Percentiles rank a stretch among this genome's conserved stretches.
phyloP scores from a whole-genome alignment of 2,329 filamentous ascomycete species.

The Herpotrichia juniperi region DNA sequence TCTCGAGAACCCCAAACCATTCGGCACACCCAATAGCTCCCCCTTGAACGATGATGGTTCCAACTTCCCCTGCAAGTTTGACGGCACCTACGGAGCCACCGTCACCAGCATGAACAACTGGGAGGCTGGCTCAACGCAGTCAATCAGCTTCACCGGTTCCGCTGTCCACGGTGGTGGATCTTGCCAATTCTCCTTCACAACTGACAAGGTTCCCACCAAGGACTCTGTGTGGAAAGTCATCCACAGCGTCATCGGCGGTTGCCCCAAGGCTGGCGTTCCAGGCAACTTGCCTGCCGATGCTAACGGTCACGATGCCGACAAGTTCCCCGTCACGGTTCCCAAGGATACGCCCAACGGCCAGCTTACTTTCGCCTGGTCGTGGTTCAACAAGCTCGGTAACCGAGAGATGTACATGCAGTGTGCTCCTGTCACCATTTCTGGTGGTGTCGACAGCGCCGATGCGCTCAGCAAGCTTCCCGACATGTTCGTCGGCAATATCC shows the following conservation, averaged over 20 bases:
- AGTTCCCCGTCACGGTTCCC: slow-evolving; percentile 76
- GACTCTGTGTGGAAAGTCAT: slow-evolving; percentile 83
- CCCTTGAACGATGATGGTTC: slow-evolving; percentile 66
- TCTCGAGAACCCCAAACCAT: slow-evolving; percentile 73
- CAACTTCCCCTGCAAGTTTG: slow-evolving; percentile 85
- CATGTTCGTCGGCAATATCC: slow-evolving; percentile 77
- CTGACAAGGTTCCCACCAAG: slow-evolving; percentile 69
- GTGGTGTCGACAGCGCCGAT: slow-evolving; percentile 39
- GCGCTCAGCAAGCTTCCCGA: slow-evolving; percentile 69
- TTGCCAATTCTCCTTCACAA: slow-evolving; percentile 87
- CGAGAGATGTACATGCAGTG: slow-evolving; percentile 99
- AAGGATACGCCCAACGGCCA: slow-evolving; percentile 72
- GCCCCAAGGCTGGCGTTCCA: slow-evolving; percentile 61
- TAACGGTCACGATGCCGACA: slow-evolving; percentile 60
- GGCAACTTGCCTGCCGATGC: slow-evolving; percentile 49
- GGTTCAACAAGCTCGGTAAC: slow-evolving; percentile 92
- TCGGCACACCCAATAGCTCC: slow-evolving; percentile 62
- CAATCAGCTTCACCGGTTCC: slow-evolving; percentile 38
- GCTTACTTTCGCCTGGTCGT: slow-evolving; percentile 87
- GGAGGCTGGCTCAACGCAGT: slow-evolving; percentile 57
- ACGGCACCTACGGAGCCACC: slow-evolving; percentile 53
- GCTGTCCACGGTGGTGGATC: slow-evolving; percentile 91
- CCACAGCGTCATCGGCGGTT: slow-evolving; percentile 84
- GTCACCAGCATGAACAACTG: slow-evolving; percentile 65
- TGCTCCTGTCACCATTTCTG: slow-evolving; percentile 71